Conservation (phyloP, 2,329 filamentous ascomycete species). For the Fusarium sulawesiense region DNA sequence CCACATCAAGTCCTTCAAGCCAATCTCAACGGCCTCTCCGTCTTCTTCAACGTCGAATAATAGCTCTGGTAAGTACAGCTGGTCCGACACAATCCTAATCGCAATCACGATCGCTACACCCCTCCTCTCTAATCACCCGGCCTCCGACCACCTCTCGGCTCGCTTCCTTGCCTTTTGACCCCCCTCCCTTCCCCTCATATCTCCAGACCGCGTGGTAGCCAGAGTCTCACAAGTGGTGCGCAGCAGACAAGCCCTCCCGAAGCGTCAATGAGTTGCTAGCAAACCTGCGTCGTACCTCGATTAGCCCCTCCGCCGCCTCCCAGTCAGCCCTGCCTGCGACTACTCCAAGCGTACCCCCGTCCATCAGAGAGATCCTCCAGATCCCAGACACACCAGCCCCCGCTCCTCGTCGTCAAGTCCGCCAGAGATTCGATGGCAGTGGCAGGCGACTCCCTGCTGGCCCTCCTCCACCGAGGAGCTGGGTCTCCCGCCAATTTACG, state of each 20-base stretch:
- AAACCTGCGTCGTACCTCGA: slow-evolving; percentile 62
- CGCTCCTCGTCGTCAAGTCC: slow-evolving; percentile 58
- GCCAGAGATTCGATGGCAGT: slow-evolving; percentile 57
- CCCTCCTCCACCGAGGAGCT: slow-evolving; percentile 69
- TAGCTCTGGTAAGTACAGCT: slow-evolving; percentile 45
- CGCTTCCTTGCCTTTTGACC: slow-evolving; percentile 41
- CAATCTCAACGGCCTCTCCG: slow-evolving; percentile 65
- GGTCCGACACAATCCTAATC: slow-evolving; percentile 4
- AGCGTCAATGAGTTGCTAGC: slow-evolving; percentile 71
- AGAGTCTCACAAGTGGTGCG: slow-evolving; percentile 45
- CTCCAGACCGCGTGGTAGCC: slow-evolving; percentile 46
- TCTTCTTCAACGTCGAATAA: slow-evolving; percentile 40
- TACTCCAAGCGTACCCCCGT: slow-evolving; percentile 68
- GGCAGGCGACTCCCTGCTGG: slow-evolving; percentile 67
- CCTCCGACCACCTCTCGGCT: slow-evolving; percentile 41
- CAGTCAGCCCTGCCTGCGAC: slow-evolving; percentile 47
- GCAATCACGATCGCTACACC: slow-evolving; percentile 29
- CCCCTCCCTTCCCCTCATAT: slow-evolving; percentile 24
- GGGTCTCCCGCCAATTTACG: slow-evolving; percentile 53
- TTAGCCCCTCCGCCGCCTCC: slow-evolving; percentile 43
- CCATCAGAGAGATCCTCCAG: slow-evolving; percentile 68
- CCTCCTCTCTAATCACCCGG: slow-evolving; percentile 28
- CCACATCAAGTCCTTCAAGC: slow-evolving; percentile 67
- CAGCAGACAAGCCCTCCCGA: slow-evolving; percentile 50
- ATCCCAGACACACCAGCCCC: slow-evolving; percentile 68